Evolutionary conservation across 495 filamentous ascomycete genomes (phyloP).

Genomic region (Penicillium odoratum): DNA sequence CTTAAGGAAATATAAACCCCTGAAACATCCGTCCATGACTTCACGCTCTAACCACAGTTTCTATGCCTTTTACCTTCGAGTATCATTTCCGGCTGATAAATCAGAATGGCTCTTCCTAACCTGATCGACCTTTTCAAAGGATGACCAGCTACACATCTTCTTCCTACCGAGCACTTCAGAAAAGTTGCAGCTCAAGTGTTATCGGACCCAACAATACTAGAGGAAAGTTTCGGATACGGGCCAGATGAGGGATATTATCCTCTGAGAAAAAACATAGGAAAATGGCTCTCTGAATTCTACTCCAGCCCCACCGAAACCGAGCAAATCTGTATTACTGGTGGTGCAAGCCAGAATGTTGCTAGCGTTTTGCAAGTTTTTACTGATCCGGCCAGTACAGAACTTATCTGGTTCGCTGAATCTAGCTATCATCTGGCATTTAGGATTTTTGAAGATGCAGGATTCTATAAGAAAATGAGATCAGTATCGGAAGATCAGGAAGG

Average conservation of each 20-base stretch:
- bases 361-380: constrained; percentile 62
- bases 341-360: constrained; percentile 63
- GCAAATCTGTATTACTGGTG: constrained; percentile 71
- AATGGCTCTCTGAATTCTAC: constrained; percentile 63
- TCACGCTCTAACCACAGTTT: not conserved
- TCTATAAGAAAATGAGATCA: constrained; percentile 49
- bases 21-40: not conserved
- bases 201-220: constrained; percentile 46
- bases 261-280: constrained; percentile 56
- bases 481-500: constrained; percentile 67
- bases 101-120: not conserved
- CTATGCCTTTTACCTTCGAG: not conserved
- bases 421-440: constrained; percentile 66
- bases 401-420: constrained; percentile 66
- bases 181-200: constrained; percentile 53
- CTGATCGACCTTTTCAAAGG: constrained; percentile 61
- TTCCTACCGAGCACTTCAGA: constrained; percentile 56
- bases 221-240: constrained; percentile 63
- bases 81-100: not conserved
- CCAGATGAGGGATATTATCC: constrained; percentile 66
- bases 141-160: constrained; percentile 60
- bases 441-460: constrained; percentile 66
- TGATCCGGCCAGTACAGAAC: constrained; percentile 61
- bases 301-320: constrained; percentile 27
- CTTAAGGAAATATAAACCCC: not conserved